A percentile compares a stretch with the other conserved stretches of the same genome.
Evolutionary conservation across 2,329 filamentous ascomycete species (phyloP).

Genomic region (Fusarium sp.): DNA sequence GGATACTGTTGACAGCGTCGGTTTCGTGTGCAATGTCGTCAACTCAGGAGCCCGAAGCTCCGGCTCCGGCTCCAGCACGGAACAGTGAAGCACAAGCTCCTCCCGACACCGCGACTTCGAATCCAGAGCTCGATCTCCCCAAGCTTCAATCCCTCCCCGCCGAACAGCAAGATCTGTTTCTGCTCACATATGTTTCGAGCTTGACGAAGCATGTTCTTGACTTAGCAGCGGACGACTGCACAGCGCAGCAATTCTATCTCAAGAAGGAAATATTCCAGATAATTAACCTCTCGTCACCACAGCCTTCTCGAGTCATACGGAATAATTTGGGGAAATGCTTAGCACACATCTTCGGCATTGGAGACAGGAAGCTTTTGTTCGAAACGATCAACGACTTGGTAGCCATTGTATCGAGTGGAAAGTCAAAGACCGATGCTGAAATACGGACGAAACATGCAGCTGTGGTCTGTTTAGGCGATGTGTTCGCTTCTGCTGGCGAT

Average conservation of each 20-base stretch:
- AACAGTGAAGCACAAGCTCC: conserved; percentile 50
- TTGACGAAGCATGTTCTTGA: conserved; percentile 83
- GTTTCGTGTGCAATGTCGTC: conserved; percentile 52
- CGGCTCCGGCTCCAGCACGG: conserved; percentile 50
- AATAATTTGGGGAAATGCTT: conserved; percentile 90
- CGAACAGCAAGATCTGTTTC: conserved; percentile 95
- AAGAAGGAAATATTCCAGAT: conserved; percentile 97
- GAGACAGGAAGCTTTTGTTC: conserved; percentile 91
- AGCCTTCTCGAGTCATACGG: conserved; percentile 87
- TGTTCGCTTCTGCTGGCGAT: conserved; percentile 93
- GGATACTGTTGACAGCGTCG: conserved; percentile 39
- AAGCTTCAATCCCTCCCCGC: conserved; percentile 91
- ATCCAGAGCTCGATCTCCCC: conserved; percentile 86
- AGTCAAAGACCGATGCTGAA: conserved; percentile 81
- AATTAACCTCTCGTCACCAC: conserved; percentile 84
- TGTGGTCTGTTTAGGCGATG: conserved; percentile 85
- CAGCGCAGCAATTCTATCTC: conserved; percentile 88
- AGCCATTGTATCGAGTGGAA: conserved; percentile 77
- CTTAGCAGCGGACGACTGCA: conserved; percentile 83
- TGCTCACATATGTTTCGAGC: conserved; percentile 88
- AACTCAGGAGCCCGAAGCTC: conserved; percentile 53
- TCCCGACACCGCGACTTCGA: conserved; percentile 60
- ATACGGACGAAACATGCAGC: conserved; percentile 87
- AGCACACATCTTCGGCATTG: conserved; percentile 82
- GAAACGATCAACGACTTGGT: conserved; percentile 94